Conservation (phyloP, 495 filamentous ascomycete genomes). For the Penicillium silybi region DNA sequence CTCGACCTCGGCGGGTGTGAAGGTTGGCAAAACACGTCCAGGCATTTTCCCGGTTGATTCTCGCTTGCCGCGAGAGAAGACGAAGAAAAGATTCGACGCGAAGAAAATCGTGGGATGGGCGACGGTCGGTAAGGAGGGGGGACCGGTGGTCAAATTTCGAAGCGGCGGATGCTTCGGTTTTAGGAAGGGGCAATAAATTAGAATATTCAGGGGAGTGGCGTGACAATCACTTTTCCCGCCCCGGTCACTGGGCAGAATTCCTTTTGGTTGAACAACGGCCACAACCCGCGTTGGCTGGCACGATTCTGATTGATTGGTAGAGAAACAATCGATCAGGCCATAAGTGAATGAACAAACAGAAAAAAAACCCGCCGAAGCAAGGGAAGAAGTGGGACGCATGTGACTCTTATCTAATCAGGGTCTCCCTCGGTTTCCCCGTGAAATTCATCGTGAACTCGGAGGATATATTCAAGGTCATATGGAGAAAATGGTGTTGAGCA, state of each 20-base stretch:
- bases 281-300: neutral
- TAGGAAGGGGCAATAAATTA: constrained; percentile 12
- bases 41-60: constrained; percentile 32
- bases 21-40: constrained; percentile 67
- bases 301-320: neutral
- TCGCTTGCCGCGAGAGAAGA: neutral
- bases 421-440: too few relatives aligned
- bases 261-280: neutral
- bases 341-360: neutral
- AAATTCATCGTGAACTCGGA: too few relatives aligned
- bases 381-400: neutral
- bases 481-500: too few relatives aligned
- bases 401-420: neutral
- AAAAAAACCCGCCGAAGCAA: neutral
- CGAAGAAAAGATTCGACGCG: neutral
- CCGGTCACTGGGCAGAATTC: constrained; percentile 11
- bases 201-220: constrained; percentile 24
- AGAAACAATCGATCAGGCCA: neutral
- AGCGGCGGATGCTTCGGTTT: constrained; percentile 4
- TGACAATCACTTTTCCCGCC: constrained; percentile 14
- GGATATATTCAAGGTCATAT: too few relatives aligned
- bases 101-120: neutral
- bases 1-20: constrained; percentile 72
- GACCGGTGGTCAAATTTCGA: neutral
- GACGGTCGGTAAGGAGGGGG: neutral